phyloP scores from a whole-genome alignment of 345 rosid species.

The Aquilaria yunnanensis region DNA sequence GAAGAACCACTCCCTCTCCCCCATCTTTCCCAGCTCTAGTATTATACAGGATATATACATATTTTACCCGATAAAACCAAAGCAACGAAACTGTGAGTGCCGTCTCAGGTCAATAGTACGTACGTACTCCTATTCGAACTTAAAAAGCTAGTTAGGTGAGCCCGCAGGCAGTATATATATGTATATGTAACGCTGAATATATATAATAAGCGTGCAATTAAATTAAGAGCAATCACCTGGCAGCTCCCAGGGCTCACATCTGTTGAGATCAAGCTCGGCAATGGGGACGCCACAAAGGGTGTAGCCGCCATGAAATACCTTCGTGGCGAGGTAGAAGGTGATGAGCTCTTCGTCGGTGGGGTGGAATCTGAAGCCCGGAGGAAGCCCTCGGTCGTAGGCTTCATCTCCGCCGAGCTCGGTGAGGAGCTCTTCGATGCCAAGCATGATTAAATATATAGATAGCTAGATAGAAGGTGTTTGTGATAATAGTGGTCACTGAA shows the following conservation, averaged over 20 bases:
- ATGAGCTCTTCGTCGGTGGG: slow-evolving; percentile 97
- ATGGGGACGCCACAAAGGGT: slow-evolving; percentile 64
- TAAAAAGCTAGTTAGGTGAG: no score
- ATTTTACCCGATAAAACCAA: background rate
- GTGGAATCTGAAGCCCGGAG: slow-evolving; percentile 95
- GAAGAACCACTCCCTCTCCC: slow-evolving; percentile 44
- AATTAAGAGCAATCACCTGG: slow-evolving; percentile 45
- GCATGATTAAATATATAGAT: slow-evolving; percentile 16
- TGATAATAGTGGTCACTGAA: slow-evolving; percentile 31
- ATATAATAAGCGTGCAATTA: background rate
- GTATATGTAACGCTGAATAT: background rate
- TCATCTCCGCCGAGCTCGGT: slow-evolving; percentile 64
- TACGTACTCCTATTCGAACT: no score
- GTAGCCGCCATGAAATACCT: slow-evolving; percentile 68
- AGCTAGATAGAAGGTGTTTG: background rate
- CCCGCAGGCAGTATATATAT: no score
- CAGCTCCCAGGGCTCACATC: slow-evolving; percentile 98
- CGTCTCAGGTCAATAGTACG: no score
- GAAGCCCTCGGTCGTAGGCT: slow-evolving; percentile 61
- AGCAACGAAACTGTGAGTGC: background rate
- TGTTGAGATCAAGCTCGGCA: slow-evolving; percentile 85
- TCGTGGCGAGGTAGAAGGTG: slow-evolving; percentile 82
- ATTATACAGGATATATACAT: background rate
- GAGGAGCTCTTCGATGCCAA: slow-evolving; percentile 58
- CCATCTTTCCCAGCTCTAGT: slow-evolving; percentile 14